Conservation (phyloP, 805 yeast species). For the Teunomyces kruisii region DNA sequence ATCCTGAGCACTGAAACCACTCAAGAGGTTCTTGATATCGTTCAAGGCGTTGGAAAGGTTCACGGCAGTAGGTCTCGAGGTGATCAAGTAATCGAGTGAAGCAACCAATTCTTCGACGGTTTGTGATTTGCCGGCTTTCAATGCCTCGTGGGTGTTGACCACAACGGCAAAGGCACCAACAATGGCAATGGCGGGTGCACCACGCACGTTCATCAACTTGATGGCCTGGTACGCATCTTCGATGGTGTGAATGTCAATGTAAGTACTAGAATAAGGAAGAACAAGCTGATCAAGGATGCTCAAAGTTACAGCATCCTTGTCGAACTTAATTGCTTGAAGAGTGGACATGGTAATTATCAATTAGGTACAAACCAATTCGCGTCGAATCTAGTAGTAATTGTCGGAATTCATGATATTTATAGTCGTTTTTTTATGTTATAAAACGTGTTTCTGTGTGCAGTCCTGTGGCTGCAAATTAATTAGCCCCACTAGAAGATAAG, state of each 20-base stretch:
- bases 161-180: slow-evolving; percentile 86
- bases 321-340: slow-evolving; percentile 67
- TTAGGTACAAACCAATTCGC: too few species aligned
- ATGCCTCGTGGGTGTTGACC: slow-evolving; percentile 54
- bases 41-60: slow-evolving; percentile 76
- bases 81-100: slow-evolving; percentile 63
- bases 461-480: background rate
- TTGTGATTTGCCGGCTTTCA: slow-evolving; percentile 12
- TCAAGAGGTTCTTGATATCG: slow-evolving; percentile 42
- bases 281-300: slow-evolving; percentile 76
- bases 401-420: background rate
- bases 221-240: slow-evolving; percentile 84
- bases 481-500: slow-evolving; percentile 50
- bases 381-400: too few species aligned
- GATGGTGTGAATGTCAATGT: slow-evolving; percentile 58
- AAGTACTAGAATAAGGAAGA: slow-evolving; percentile 77
- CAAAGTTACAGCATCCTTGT: slow-evolving; percentile 45
- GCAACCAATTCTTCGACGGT: slow-evolving; percentile 36
- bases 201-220: slow-evolving; percentile 89
- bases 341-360: slow-evolving; percentile 13
- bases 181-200: slow-evolving; percentile 98
- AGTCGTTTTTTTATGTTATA: background rate
- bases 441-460: background rate
- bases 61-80: slow-evolving; percentile 94
- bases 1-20: slow-evolving; percentile 11